Base-by-base conservation (phyloP, 2,329 filamentous ascomycete genomes). In the Orbilia oligospora region DNA sequence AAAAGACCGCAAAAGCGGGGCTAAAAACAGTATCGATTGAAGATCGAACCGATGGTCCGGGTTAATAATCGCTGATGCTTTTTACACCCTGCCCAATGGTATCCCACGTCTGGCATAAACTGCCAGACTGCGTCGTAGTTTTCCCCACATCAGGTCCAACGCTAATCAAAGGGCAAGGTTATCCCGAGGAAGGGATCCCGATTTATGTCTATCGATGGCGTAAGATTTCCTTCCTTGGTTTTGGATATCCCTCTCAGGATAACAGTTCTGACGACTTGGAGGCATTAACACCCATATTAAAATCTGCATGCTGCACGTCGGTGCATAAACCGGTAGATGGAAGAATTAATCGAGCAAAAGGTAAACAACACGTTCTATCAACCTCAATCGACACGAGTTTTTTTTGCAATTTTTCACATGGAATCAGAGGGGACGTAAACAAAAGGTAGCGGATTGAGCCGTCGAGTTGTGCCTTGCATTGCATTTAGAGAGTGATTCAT, bases 1-100 rank as follows among this genome's bases (percentile, higher is more conserved):
- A 30, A 78, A 78, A 72, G 55, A 44, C 75, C 75, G 75, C 75
- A 78, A 69, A 30, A 65, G 75, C 75, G 75, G 75, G 75, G 75
- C 67, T 63, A 64, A 66, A 63, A n/a, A 6, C n/a, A 69, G 61
- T 72, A 64, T 78, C 68, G 64, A 67, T 63, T 69, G 63, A 44
- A 44, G 33, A 78, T 72, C 68, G 75, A 72, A 71, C 75, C 68
- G 64, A 68, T 69, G 44, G 63, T 48, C 75, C 55, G 67, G 61
- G 58, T 64, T 58, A 70, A 44, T 49, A 27, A 41, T 18, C 20
- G 16, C 27, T 33, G 18, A 51, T 30, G 22, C n/a, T 55, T 66
- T 67, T 6, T 24, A 6, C 48, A 27, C 48, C 27, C 27, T 24
- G 48, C 56, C 66, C 61, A 77, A 67, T 67, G 14, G 65, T 33